Percentiles rank a stretch among this genome's conserved stretches.
These are phyloP conservation scores for Trichothecium sympodiale DNA, from an alignment of 2,329 filamentous ascomycete genomes.

Conservation along the genomic window DNA sequence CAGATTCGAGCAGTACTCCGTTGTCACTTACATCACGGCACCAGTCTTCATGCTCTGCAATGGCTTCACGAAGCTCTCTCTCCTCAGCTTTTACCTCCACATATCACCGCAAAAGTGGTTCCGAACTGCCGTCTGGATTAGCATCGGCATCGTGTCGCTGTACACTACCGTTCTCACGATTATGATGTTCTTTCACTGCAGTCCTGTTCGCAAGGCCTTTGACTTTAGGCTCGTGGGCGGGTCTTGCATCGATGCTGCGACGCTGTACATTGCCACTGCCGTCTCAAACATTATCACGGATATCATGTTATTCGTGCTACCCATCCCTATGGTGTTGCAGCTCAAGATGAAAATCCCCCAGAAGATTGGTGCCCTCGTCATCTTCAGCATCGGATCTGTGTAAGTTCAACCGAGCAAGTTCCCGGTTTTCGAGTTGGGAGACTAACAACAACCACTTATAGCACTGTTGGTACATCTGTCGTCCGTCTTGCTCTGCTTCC, in stretches of 20 bases:
- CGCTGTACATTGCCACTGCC: slow-evolving; percentile 36
- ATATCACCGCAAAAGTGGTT: slow-evolving; percentile 22
- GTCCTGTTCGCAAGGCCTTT: slow-evolving; percentile 12
- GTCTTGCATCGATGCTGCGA: slow-evolving; percentile 29
- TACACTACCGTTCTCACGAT: slow-evolving; percentile 17
- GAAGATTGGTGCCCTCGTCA: slow-evolving; percentile 28
- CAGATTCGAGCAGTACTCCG: slow-evolving; percentile 9
- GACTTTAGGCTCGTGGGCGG: slow-evolving; percentile 13
- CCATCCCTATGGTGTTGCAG: slow-evolving; percentile 30
- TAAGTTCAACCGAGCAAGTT: no score
- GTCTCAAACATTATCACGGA: slow-evolving; percentile 35
- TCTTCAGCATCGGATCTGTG: slow-evolving; percentile 30
- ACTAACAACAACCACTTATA: no score
- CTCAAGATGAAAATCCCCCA: slow-evolving; percentile 32
- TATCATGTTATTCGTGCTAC: slow-evolving; percentile 31
- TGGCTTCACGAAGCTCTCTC: slow-evolving; percentile 23
- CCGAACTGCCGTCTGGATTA: slow-evolving; percentile 15
- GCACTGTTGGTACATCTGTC: slow-evolving; percentile 20
- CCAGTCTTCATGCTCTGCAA: slow-evolving; percentile 21
- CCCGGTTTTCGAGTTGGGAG: no score
- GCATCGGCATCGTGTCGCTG: slow-evolving; percentile 16
- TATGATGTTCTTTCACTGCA: slow-evolving; percentile 14
- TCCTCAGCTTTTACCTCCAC: slow-evolving; percentile 24
- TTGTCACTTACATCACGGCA: slow-evolving; percentile 14
- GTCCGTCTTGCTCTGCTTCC: slow-evolving; percentile 16